phyloP scores from a whole-genome alignment of 805 yeast species.

The Schizosaccharomyces lindneri region DNA sequence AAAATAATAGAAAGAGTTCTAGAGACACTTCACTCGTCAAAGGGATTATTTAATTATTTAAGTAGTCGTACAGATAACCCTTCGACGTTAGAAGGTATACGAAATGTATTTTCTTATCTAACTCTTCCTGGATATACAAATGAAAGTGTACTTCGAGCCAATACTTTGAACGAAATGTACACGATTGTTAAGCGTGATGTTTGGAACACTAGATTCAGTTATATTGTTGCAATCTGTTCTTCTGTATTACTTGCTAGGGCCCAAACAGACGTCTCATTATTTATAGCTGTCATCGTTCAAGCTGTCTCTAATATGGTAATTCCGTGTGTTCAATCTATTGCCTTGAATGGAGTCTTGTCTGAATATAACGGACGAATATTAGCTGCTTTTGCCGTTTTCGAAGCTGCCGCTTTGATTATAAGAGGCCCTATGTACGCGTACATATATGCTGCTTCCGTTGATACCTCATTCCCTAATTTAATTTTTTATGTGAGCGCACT shows the following conservation, averaged over 20 bases:
- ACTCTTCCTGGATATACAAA: background rate
- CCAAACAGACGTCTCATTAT: background rate
- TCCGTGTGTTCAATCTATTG: slow-evolving; percentile 1
- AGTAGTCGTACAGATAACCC: background rate
- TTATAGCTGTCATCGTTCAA: background rate
- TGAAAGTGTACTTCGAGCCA: too few relatives aligned
- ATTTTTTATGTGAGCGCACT: background rate
- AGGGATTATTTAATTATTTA: background rate
- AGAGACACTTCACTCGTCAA: background rate
- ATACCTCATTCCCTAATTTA: background rate
- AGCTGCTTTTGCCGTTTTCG: slow-evolving; percentile 1
- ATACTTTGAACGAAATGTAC: background rate
- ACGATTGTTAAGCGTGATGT: background rate
- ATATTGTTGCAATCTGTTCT: background rate
- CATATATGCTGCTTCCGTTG: background rate
- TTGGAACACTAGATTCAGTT: background rate
- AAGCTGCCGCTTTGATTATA: background rate
- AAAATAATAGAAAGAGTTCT: background rate
- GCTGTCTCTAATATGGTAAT: background rate
- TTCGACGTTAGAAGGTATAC: background rate
- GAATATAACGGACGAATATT: background rate
- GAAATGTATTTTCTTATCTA: background rate
- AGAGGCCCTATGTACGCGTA: background rate
- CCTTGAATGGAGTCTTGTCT: background rate
- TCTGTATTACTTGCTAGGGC: background rate